A percentile compares a stretch with the other conserved stretches of the same genome.
These are phyloP conservation scores for Zymoseptoria pseudotritici DNA, from an alignment of 2,329 filamentous ascomycete species.

Conservation along the genomic window DNA sequence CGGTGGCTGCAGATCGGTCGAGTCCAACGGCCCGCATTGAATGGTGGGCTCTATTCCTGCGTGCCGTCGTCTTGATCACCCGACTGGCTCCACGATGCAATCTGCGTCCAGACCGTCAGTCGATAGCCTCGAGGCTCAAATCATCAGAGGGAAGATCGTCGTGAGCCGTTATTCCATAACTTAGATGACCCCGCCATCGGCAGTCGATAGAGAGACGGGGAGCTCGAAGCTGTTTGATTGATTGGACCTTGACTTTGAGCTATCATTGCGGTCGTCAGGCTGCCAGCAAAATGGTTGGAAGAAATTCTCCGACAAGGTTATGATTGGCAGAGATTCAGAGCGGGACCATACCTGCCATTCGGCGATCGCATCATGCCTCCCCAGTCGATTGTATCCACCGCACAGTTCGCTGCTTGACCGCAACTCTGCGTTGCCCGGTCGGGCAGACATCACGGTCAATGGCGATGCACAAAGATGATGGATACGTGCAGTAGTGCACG, in stretches of 20 bases:
- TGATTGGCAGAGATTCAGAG: constrained; percentile 7
- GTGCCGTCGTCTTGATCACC: constrained; percentile 13
- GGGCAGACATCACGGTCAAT: constrained; percentile 3
- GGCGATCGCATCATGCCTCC: not conserved
- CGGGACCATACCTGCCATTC: not conserved
- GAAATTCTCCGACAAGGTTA: not conserved
- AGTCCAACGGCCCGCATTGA: constrained; percentile 16
- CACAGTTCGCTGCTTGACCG: constrained; percentile 15
- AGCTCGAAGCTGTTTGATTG: constrained; percentile 8
- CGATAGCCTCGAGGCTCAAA: not conserved
- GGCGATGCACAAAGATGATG: constrained; percentile 14
- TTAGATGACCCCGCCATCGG: not conserved
- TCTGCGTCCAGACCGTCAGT: not conserved
- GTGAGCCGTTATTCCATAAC: not conserved
- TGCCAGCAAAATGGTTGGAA: not conserved
- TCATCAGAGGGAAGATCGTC: not conserved
- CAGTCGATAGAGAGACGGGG: constrained; percentile 3
- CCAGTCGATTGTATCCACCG: not conserved
- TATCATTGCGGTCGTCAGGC: not conserved
- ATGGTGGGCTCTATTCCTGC: constrained; percentile 17
- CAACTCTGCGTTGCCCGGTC: constrained; percentile 15
- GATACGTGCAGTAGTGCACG: constrained; percentile 19
- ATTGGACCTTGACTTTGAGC: not conserved
- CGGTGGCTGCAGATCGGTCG: constrained; percentile 23
- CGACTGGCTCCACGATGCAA: constrained; percentile 18